Evolutionary conservation across 345 rosid species (phyloP).

Genomic region (Ceriops tagal): DNA sequence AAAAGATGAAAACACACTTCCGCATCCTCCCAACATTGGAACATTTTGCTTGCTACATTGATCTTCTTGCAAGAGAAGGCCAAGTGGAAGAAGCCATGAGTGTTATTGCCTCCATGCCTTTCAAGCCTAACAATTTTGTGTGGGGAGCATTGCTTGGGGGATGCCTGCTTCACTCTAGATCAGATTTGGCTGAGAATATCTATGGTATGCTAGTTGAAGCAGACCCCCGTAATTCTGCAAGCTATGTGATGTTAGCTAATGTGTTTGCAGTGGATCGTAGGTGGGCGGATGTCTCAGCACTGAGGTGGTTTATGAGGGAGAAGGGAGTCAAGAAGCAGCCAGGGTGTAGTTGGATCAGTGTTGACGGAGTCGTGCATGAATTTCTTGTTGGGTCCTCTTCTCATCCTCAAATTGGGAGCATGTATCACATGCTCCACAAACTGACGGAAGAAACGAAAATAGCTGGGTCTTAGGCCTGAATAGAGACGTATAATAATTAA

Average conservation of each 20-base stretch:
- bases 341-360: conserved; percentile 40
- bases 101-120: conserved; percentile 39
- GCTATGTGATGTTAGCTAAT: conserved; percentile 44
- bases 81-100: conserved; percentile 37
- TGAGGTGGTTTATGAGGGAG: conserved; percentile 41
- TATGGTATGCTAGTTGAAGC: conserved; percentile 31
- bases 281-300: conserved; percentile 33
- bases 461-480: conserved; percentile 4
- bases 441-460: conserved; percentile 28
- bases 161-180: conserved; percentile 37
- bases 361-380: conserved; percentile 36
- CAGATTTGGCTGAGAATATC: conserved; percentile 29
- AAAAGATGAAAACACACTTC: conserved; percentile 25
- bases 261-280: conserved; percentile 31
- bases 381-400: conserved; percentile 26
- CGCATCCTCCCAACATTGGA: conserved; percentile 29
- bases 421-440: conserved; percentile 20
- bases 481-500: neutral
- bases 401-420: conserved; percentile 27
- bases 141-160: conserved; percentile 53
- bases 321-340: conserved; percentile 43
- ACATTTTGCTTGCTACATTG: conserved; percentile 45
- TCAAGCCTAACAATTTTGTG: conserved; percentile 37
- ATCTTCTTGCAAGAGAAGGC: conserved; percentile 42
- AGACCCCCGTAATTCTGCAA: conserved; percentile 39